phyloP scores from a whole-genome alignment of 257 asterid species.

The Penstemon davidsonii region DNA sequence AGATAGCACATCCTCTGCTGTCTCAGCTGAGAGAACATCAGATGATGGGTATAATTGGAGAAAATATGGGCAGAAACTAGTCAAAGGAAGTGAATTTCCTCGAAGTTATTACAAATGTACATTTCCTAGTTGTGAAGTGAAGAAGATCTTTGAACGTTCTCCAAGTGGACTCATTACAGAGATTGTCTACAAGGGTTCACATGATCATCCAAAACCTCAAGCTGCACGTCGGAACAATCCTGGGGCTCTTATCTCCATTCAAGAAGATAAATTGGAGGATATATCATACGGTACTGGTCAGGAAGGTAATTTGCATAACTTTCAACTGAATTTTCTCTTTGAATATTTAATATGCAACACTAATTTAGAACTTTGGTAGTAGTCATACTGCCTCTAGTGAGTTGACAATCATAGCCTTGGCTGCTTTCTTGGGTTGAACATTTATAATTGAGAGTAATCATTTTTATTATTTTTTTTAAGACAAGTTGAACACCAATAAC shows the following conservation, averaged over 20 bases:
- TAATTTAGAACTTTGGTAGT: conserved; percentile 9
- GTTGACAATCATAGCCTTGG: not conserved
- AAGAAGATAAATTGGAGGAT: conserved; percentile 72
- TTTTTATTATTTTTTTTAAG: conserved; percentile 43
- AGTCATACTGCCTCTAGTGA: not conserved
- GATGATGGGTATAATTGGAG: conserved; percentile 98
- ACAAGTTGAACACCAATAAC: conserved; percentile 49
- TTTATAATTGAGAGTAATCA: conserved; percentile 8
- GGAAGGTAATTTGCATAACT: conserved; percentile 10
- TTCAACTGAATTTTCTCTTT: conserved; percentile 17
- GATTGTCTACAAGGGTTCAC: conserved; percentile 92
- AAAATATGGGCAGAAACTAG: conserved; percentile 97
- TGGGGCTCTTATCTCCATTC: conserved; percentile 69
- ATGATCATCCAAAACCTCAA: conserved; percentile 96
- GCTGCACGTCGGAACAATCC: conserved; percentile 75
- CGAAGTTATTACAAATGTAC: conserved; percentile 97
- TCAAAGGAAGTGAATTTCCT: conserved; percentile 98
- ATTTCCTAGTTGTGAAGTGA: conserved; percentile 91
- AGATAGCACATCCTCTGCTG: conserved; percentile 43
- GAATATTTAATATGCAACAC: not conserved
- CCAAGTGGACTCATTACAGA: conserved; percentile 92
- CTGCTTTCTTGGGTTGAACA: conserved; percentile 12
- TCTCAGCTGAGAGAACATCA: conserved; percentile 71
- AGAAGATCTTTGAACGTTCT: conserved; percentile 89
- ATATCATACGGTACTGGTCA: conserved; percentile 43